Base-by-base conservation (phyloP, 192 early-diverging fungal genomes). In the Umbelopsis ramanniana region DNA sequence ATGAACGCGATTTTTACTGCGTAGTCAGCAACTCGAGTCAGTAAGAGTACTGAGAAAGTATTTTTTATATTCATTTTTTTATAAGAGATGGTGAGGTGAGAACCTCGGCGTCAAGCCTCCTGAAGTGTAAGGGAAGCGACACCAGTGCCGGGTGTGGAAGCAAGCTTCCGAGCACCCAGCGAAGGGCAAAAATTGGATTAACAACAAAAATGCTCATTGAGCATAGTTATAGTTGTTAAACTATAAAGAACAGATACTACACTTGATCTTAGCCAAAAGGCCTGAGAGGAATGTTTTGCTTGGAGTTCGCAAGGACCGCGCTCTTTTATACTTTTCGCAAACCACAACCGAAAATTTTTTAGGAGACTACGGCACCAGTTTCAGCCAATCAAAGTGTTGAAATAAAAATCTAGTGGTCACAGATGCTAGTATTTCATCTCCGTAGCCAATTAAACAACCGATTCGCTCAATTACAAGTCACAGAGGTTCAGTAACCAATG, bases 211-310 rank as follows among this genome's bases (percentile, higher is more conserved):
- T 60, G 66, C 70, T 82, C 73, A 29, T 74, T 84, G 84, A 73
- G 57, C 52, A 73, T 54, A 74, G 75, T 85, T 85, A 82, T 79
- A 90, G 85, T 80, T 85, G 80, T 90, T 85, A 89, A 78, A 86
- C 88, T 90, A 80, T 84, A 86, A 86, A 90, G 88, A 92, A 92
- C 91, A 92, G 91, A 92, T 92, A 92, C 91, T 91, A 92, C 91
- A 92, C 91, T 92, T 92, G 91, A 91, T 91, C 89, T 91, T 89
- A 92, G 91, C 91, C 88, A 90, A 91, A 83, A 89, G 85, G 88
- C 89, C 85, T 85, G 90, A 92, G 90, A 89, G 87, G 90, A 75
- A 54, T 77, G 38, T 74, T 66, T 70, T 72, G 22, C 40, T 12
- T 43, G 40, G 60, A 71, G 72, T 73, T 68, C 15, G 23, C 45